Evolutionary conservation across 2,329 filamentous ascomycete species (phyloP).

Genomic region (Colletotrichum sp.): DNA sequence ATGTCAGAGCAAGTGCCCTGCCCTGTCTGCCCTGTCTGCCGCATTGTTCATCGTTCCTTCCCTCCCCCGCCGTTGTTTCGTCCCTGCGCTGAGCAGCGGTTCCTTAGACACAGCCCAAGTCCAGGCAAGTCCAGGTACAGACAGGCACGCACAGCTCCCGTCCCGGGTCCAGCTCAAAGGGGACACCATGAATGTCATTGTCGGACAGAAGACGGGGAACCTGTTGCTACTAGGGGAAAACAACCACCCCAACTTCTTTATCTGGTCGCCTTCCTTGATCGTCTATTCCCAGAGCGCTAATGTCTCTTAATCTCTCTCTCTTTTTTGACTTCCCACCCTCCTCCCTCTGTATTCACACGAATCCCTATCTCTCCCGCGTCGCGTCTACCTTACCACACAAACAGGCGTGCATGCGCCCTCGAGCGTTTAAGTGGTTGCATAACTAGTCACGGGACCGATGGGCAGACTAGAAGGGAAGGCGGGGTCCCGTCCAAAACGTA

Average conservation of each 20-base stretch:
- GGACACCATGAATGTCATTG: not conserved
- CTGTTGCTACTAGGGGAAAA: not conserved
- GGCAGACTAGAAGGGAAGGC: conserved; percentile 13
- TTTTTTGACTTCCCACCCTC: not conserved
- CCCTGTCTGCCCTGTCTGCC: not conserved
- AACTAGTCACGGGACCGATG: conserved; percentile 4
- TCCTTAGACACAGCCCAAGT: not conserved
- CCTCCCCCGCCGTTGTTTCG: not conserved
- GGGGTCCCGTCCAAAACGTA: not conserved
- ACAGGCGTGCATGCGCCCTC: not conserved
- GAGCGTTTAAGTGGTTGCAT: conserved; percentile 20
- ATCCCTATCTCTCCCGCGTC: not conserved
- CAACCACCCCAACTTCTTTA: not conserved
- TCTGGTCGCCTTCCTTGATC: not conserved
- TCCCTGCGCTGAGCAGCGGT: not conserved
- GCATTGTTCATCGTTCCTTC: not conserved
- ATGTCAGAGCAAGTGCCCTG: not conserved
- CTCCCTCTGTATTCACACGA: not conserved
- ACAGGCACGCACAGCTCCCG: not conserved
- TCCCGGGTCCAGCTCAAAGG: not conserved
- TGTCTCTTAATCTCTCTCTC: not conserved
- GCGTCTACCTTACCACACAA: not conserved
- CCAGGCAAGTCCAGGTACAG: not conserved
- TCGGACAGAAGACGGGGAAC: not conserved
- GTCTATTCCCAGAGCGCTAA: not conserved